Evolutionary conservation across 1,284 basidiomycete species (phyloP), one percentile per base, ranked within the genome.

Genomic region (Apiotrichum laibachii): DNA sequence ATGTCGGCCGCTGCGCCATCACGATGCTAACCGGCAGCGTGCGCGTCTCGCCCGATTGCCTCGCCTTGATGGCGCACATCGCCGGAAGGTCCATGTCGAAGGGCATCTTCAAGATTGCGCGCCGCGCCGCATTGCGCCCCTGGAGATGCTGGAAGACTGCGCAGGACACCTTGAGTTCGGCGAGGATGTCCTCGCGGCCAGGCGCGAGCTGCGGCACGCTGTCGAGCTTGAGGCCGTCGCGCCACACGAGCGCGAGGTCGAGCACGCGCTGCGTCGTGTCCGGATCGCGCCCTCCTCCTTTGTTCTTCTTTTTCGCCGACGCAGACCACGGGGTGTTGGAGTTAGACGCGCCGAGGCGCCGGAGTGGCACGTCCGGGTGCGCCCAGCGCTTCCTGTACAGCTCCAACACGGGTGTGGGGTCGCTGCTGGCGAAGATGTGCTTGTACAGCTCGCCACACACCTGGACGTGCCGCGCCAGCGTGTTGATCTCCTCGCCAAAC

Each of bases 71-170:
- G 4, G 52, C 62, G 40, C 71, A 71, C 9, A 64, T 56, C 18
- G 64, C 67, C 1, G 35, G 50, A 42, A 72, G 70, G 50, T 75
- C 72, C 52, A 75, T 56, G 19, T 73, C 69, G 46, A 73, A 75
- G 31, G 47, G 45, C 45, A 57, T 12, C 16, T 55, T 47, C 19
- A 53, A 34, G 26, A 31, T 13, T 13, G 26, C 18, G 8, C 31
- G 33, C 33, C 15, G 26, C 31, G n/a, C n/a, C n/a, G n/a, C n/a
- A n/a, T n/a, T n/a, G n/a, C 15, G 22, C 15, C 33, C 19, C 21
- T 12, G 31, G 46, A 34, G 11, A n/a, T 37, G 21, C 8, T 18
- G 26, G 18, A 15, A n/a, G 1, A 56, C 51, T 1, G 53, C 45
- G 22, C 53, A 58, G 16, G 54, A 19, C 16, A 61, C 26, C 47